These are phyloP conservation scores for Halophytophthora batemanensis DNA, from an alignment of 352 stramenopile genomes.

Conservation along the genomic window DNA sequence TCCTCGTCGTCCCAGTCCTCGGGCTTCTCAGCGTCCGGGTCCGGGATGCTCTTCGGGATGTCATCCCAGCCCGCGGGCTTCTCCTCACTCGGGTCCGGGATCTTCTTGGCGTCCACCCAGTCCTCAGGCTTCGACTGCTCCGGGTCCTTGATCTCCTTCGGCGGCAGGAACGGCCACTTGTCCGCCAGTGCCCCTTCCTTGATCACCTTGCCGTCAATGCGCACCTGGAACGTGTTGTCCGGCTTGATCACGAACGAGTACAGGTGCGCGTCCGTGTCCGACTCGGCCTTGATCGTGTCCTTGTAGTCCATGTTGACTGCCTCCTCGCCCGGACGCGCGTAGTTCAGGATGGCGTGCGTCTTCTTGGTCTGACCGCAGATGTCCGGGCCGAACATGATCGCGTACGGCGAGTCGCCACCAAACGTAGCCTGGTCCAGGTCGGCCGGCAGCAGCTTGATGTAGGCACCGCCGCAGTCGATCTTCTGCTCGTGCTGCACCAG, in stretches of 20 bases:
- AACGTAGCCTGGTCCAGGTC: conserved; percentile 92
- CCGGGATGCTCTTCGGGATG: conserved; percentile 96
- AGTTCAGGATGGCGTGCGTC: conserved; percentile 99
- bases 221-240: conserved; percentile 97
- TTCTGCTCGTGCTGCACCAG: conserved; percentile 98
- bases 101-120: conserved; percentile 96
- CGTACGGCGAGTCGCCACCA: conserved; percentile 93
- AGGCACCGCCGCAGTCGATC: conserved; percentile 98
- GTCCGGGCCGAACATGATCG: conserved; percentile 99
- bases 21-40: conserved; percentile 96
- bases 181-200: conserved; percentile 90
- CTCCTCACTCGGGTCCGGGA: conserved; percentile 95
- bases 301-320: conserved; percentile 91
- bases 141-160: conserved; percentile 97
- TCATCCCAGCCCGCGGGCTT: conserved; percentile 99
- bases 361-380: conserved; percentile 96
- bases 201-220: conserved; percentile 96
- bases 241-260: conserved; percentile 97
- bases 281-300: conserved; percentile 73
- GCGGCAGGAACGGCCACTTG: conserved; percentile 95
- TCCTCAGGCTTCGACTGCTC: conserved; percentile 95
- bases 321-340: conserved; percentile 94
- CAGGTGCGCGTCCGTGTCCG: conserved; percentile 91
- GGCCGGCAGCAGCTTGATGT: conserved; percentile 98
- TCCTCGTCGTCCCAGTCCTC: conserved; percentile 99